Conservation (phyloP, 192 early-diverging fungal genomes). For the Coemansia sp. region DNA sequence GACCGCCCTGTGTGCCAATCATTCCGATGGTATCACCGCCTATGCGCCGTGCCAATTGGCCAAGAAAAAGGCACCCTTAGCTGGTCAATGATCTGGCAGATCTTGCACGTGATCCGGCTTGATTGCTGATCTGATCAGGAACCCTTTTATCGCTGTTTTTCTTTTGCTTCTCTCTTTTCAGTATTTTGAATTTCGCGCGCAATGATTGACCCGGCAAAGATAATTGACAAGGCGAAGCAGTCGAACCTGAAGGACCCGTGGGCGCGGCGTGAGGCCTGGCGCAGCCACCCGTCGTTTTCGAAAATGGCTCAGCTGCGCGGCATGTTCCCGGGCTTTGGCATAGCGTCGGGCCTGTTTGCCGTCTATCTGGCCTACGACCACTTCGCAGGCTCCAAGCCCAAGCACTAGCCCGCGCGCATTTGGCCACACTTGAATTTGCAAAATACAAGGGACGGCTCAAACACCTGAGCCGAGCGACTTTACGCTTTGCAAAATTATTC, state of each 20-base stretch:
- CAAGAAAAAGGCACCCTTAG: neutral
- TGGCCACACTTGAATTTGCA: slow-evolving; percentile 1
- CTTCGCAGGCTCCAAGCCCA: slow-evolving; percentile 44
- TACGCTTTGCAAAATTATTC: too few species aligned
- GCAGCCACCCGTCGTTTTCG: slow-evolving; percentile 67
- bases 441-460: too few species aligned
- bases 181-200: neutral
- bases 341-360: slow-evolving; percentile 73
- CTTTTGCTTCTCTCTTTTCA: neutral
- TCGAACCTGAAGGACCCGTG: slow-evolving; percentile 66
- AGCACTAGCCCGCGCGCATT: slow-evolving; percentile 15
- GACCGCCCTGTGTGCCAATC: neutral
- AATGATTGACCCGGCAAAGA: slow-evolving; percentile 51
- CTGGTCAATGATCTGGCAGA: neutral
- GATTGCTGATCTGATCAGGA: neutral
- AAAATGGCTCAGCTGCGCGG: slow-evolving; percentile 59
- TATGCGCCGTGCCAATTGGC: neutral
- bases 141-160: slow-evolving; percentile 1
- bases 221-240: slow-evolving; percentile 38
- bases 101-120: neutral
- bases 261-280: slow-evolving; percentile 72
- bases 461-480: too few species aligned
- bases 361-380: slow-evolving; percentile 68
- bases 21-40: neutral
- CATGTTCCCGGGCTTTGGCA: slow-evolving; percentile 76